Evolutionary conservation across 164 flowering plant species (phyloP).

Genomic region (Stephania cephalantha): DNA sequence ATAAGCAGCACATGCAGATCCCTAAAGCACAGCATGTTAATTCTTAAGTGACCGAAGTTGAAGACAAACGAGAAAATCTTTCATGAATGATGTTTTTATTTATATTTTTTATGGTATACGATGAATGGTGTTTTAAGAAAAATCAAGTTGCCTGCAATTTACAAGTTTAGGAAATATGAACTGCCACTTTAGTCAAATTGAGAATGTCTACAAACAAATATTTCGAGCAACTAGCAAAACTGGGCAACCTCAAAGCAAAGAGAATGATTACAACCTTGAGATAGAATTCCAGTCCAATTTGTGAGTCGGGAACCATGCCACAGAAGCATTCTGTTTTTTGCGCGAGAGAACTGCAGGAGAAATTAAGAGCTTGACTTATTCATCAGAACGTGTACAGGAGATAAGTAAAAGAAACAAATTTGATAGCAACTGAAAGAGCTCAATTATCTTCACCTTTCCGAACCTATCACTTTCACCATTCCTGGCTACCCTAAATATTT

Average conservation of each 20-base stretch:
- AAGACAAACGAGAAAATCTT: neutral
- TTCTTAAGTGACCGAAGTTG: neutral
- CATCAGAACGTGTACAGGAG: neutral
- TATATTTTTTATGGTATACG: neutral
- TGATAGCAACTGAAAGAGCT: neutral
- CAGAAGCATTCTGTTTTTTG: slow-evolving; percentile 77
- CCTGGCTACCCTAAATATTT: slow-evolving; percentile 59
- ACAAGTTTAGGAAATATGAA: neutral
- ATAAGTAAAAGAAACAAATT: neutral
- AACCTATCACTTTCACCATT: slow-evolving; percentile 67
- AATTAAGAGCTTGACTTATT: neutral
- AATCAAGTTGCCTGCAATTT: too few species aligned
- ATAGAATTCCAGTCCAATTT: slow-evolving; percentile 90
- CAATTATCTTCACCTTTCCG: slow-evolving; percentile 42
- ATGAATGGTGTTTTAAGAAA: too few species aligned
- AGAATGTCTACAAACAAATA: neutral
- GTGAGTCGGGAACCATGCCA: slow-evolving; percentile 99
- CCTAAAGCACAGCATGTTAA: neutral
- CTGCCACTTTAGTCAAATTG: neutral
- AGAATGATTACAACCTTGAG: slow-evolving; percentile 55
- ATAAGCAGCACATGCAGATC: neutral
- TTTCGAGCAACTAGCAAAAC: neutral
- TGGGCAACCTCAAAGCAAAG: neutral
- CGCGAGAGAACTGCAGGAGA: slow-evolving; percentile 49
- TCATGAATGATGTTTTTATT: neutral